phyloP scores from a whole-genome alignment of 805 yeast genomes.

The Starmerella vitae region DNA sequence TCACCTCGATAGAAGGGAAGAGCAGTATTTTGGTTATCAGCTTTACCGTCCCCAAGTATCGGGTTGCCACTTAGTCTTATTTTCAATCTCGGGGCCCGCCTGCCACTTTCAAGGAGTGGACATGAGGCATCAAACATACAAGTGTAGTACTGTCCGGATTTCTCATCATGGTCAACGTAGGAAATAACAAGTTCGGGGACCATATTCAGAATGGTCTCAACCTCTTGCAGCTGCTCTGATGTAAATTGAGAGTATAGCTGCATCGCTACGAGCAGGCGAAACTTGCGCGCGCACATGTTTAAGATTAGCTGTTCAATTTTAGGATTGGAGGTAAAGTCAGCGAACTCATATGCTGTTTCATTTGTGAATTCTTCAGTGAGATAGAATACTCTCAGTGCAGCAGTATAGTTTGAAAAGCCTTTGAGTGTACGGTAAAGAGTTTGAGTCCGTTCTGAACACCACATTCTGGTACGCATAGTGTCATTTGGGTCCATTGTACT shows the following conservation, averaged over 20 bases:
- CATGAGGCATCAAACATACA: constrained; percentile 61
- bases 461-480: constrained; percentile 54
- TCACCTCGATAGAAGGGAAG: constrained; percentile 67
- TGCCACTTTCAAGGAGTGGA: constrained; percentile 43
- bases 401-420: constrained; percentile 68
- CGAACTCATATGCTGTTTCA: neutral
- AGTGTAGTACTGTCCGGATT: constrained; percentile 39
- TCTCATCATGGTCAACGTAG: constrained; percentile 20
- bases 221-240: constrained; percentile 56
- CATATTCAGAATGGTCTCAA: constrained; percentile 67
- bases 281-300: constrained; percentile 69
- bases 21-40: constrained; percentile 72
- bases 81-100: constrained; percentile 47
- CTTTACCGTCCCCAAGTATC: constrained; percentile 71
- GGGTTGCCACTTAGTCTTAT: constrained; percentile 66
- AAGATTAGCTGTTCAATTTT: constrained; percentile 30
- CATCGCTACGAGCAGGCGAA: constrained; percentile 71
- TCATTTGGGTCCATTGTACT: constrained; percentile 18
- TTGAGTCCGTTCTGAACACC: constrained; percentile 79
- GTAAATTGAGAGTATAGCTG: constrained; percentile 64
- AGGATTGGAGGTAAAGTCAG: neutral
- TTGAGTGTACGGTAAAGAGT: constrained; percentile 71
- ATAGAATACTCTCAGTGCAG: constrained; percentile 57
- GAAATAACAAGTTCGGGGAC: constrained; percentile 58
- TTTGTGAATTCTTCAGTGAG: constrained; percentile 46